These are phyloP conservation scores for Podospora conica DNA, from an alignment of 495 filamentous ascomycete species.

Conservation along the genomic window DNA sequence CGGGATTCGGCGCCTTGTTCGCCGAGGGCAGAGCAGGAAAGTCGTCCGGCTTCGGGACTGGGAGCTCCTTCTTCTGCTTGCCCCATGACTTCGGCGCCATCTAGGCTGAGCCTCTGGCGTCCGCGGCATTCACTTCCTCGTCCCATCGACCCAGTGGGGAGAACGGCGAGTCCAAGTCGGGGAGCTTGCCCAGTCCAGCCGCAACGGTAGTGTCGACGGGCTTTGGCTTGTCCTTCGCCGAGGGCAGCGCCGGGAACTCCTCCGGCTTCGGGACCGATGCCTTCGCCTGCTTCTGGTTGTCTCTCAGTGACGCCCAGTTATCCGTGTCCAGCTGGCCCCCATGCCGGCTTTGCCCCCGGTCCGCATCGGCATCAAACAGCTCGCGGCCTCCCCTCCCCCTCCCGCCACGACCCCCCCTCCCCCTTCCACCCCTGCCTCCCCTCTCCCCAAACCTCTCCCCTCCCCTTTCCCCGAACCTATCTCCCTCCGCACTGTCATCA, in stretches of 20 bases:
- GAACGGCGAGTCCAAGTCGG: conserved; percentile 12
- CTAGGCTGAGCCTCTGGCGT: conserved; percentile 16
- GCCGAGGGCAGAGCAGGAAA: too few species aligned
- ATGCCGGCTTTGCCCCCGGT: conserved; percentile 3
- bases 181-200: background rate
- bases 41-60: too few species aligned
- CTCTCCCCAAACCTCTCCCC: conserved; percentile 24
- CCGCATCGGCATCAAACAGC: conserved; percentile 16
- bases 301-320: conserved; percentile 3
- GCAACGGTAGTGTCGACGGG: conserved; percentile 3
- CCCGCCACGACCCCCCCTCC: conserved; percentile 22
- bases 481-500: conserved; percentile 21
- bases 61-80: too few species aligned
- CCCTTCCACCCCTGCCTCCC: conserved; percentile 24
- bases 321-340: background rate
- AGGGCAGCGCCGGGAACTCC: conserved; percentile 41
- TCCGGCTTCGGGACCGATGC: conserved; percentile 20
- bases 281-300: conserved; percentile 17
- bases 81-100: background rate
- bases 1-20: too few species aligned
- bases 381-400: conserved; percentile 8
- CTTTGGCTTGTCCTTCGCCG: conserved; percentile 23
- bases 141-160: conserved; percentile 41
- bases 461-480: conserved; percentile 26
- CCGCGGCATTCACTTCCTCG: conserved; percentile 41